Evolutionary conservation across 1,284 basidiomycete species (phyloP).

Genomic region (Cryptococcus sp.): DNA sequence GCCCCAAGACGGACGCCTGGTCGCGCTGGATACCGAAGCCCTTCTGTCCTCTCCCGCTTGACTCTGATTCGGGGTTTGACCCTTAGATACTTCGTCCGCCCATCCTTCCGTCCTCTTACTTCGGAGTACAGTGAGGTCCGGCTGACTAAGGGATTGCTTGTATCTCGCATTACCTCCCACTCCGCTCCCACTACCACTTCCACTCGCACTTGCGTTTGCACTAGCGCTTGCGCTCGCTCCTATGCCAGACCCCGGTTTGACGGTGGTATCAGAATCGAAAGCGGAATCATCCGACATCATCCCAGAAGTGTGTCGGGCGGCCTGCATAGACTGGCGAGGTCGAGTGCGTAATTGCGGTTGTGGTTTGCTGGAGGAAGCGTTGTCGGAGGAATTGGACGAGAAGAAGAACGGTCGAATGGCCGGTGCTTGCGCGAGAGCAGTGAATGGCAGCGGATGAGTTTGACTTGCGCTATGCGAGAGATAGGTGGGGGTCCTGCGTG

Average conservation of each 20-base stretch:
- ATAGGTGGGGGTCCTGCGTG: neutral
- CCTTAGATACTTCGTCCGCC: conserved; percentile 23
- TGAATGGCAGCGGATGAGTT: neutral
- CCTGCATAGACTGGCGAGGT: neutral
- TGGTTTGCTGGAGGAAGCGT: neutral
- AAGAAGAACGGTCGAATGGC: neutral
- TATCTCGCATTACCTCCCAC: conserved; percentile 12
- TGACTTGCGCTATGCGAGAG: too few species aligned
- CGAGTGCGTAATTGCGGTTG: conserved; percentile 1
- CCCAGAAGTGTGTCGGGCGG: conserved; percentile 8
- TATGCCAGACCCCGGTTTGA: conserved; percentile 41
- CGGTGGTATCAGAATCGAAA: conserved; percentile 37
- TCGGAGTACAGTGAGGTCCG: conserved; percentile 41
- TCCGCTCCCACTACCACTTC: too few species aligned
- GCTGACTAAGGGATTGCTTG: conserved; percentile 43
- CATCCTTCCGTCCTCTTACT: conserved; percentile 18
- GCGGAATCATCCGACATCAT: conserved; percentile 13
- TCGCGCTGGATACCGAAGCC: too few species aligned
- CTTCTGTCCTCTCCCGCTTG: neutral
- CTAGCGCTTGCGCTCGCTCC: conserved; percentile 23
- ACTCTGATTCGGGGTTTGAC: conserved; percentile 10
- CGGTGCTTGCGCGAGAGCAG: neutral
- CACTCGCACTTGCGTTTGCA: neutral
- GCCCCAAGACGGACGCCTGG: neutral
- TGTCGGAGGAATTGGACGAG: neutral